Conservation (phyloP, 352 stramenopile genomes). For the Globisporangium camurandrum region DNA sequence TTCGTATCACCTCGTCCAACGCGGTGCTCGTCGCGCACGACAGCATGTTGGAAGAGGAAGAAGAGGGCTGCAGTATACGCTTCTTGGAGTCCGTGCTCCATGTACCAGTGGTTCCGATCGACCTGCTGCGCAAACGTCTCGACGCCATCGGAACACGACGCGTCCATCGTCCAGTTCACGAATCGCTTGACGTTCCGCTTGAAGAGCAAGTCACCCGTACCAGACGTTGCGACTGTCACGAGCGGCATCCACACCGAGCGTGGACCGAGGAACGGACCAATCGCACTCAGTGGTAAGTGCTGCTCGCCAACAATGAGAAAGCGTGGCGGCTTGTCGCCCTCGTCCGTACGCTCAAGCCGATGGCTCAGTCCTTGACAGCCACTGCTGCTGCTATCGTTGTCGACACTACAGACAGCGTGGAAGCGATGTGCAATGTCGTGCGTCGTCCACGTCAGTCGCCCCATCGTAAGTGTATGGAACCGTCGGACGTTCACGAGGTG, state of each 20-base stretch:
- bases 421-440: constrained; percentile 31
- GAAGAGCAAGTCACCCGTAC: constrained; percentile 29
- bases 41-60: constrained; percentile 51
- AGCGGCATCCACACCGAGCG: constrained; percentile 33
- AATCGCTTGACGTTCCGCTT: constrained; percentile 18
- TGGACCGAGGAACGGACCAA: constrained; percentile 30
- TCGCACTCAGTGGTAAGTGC: constrained; percentile 20
- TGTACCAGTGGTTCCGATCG: constrained; percentile 37
- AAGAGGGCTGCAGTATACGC: constrained; percentile 40
- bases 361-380: constrained; percentile 32
- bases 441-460: constrained; percentile 24
- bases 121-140: constrained; percentile 28
- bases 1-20: constrained; percentile 13
- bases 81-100: constrained; percentile 34
- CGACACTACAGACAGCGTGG: constrained; percentile 22
- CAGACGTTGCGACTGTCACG: constrained; percentile 23
- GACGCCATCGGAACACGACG: constrained; percentile 28
- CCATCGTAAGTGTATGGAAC: constrained; percentile 40
- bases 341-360: constrained; percentile 19
- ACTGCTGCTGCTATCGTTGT: neutral
- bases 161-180: constrained; percentile 20
- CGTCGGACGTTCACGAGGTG: constrained; percentile 30
- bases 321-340: constrained; percentile 8
- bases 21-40: constrained; percentile 17
- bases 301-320: constrained; percentile 32